These are phyloP conservation scores for Cantharellus cinnabarinus DNA, from an alignment of 768 basidiomycete species.

Conservation along the genomic window DNA sequence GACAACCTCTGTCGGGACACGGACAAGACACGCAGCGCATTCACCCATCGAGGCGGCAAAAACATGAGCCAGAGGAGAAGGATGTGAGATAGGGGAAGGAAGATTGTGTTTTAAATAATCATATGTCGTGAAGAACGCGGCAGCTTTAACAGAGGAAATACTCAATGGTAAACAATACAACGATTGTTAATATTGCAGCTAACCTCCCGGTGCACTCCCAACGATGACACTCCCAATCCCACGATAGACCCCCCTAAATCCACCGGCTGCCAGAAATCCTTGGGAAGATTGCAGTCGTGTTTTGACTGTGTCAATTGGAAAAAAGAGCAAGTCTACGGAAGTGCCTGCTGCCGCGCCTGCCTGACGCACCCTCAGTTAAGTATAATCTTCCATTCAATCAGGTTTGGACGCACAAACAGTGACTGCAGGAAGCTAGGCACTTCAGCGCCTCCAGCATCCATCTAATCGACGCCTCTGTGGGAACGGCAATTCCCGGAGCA, in stretches of 20 bases:
- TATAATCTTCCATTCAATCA: no score
- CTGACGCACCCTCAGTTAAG: constrained; percentile 17
- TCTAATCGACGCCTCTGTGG: no score
- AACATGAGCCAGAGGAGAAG: constrained; percentile 48
- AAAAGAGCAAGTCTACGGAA: constrained; percentile 86
- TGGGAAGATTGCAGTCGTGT: constrained; percentile 79
- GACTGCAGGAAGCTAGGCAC: no score
- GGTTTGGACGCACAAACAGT: no score
- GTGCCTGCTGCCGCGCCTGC: constrained; percentile 85
- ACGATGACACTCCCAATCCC: constrained; percentile 88
- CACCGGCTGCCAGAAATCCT: constrained; percentile 72
- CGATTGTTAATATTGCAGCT: constrained; percentile 5
- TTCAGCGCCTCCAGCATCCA: no score
- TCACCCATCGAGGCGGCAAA: constrained; percentile 31
- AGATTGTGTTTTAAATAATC: constrained; percentile 66
- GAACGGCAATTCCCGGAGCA: no score
- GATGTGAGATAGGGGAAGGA: constrained; percentile 32
- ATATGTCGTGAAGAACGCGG: constrained; percentile 87
- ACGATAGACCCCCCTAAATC: constrained; percentile 78
- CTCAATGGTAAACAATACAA: background rate
- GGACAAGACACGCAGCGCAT: constrained; percentile 28
- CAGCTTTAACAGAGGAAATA: constrained; percentile 35
- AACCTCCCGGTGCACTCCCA: constrained; percentile 91
- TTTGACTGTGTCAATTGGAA: constrained; percentile 92
- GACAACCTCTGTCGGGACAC: constrained; percentile 30